These are phyloP conservation scores for Pittosporum tobira DNA, from an alignment of 129 eudicot genomes.

Conservation along the genomic window DNA sequence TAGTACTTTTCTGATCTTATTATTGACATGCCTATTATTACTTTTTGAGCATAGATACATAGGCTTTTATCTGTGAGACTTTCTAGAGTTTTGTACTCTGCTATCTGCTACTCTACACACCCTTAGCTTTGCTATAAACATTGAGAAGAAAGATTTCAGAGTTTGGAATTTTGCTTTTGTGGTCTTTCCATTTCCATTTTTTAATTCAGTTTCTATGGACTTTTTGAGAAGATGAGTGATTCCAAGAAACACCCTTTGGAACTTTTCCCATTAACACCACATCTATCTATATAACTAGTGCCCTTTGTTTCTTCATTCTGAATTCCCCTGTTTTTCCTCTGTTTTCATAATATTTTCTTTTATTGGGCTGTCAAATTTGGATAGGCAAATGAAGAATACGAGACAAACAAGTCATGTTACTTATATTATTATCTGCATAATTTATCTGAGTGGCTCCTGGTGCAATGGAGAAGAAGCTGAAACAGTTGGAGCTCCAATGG, in stretches of 20 bases:
- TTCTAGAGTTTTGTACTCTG: constrained; percentile 7
- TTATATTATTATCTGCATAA: constrained; percentile 18
- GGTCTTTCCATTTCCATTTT: constrained; percentile 12
- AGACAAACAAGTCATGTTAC: neutral
- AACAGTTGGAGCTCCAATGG: constrained; percentile 52
- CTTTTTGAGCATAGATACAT: constrained; percentile 27
- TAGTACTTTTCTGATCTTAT: constrained; percentile 7
- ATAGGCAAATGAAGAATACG: constrained; percentile 19
- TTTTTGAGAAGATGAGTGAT: constrained; percentile 2
- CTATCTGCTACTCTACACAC: constrained; percentile 32
- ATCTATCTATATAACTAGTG: constrained; percentile 14
- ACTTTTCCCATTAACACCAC: constrained; percentile 5
- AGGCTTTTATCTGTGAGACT: constrained; percentile 19
- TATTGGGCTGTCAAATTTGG: constrained; percentile 3
- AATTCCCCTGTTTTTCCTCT: constrained; percentile 8
- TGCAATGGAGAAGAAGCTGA: constrained; percentile 37
- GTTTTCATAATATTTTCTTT: neutral
- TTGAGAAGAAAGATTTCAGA: constrained; percentile 19
- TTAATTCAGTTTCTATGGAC: constrained; percentile 20
- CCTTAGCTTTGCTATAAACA: constrained; percentile 43
- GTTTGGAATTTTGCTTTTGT: constrained; percentile 8
- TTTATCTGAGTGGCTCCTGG: constrained; percentile 16
- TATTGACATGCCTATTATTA: constrained; percentile 4
- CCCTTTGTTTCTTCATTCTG: neutral
- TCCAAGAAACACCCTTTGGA: constrained; percentile 17